Evolutionary conservation across 345 rosid genomes (phyloP).

Genomic region (Arabis alpina): DNA sequence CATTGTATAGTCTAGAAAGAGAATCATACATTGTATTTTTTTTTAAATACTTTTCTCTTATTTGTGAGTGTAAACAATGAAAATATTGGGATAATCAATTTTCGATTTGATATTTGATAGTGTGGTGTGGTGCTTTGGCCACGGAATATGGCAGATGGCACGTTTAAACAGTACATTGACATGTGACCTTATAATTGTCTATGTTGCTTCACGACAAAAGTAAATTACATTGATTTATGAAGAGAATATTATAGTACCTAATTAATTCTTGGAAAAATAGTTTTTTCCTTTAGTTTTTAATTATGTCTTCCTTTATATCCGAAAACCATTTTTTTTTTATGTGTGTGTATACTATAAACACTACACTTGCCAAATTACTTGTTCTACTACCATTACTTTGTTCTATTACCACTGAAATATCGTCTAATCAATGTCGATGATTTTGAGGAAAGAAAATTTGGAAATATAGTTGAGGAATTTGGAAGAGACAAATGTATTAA

Average conservation of each 20-base stretch:
- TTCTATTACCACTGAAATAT: background rate
- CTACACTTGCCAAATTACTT: too few relatives aligned
- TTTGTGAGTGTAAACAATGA: background rate
- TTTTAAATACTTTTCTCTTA: background rate
- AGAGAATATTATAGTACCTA: background rate
- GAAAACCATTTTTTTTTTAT: too few relatives aligned
- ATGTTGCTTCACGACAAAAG: conserved; percentile 31
- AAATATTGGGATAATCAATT: background rate
- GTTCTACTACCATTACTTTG: too few relatives aligned
- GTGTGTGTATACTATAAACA: too few relatives aligned
- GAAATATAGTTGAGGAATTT: background rate
- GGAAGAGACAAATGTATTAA: conserved; percentile 22
- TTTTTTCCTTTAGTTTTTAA: too few relatives aligned
- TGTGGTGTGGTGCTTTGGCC: conserved; percentile 33
- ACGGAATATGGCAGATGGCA: conserved; percentile 38
- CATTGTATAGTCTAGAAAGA: background rate
- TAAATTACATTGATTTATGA: background rate
- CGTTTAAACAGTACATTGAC: conserved; percentile 34
- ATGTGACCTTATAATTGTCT: conserved; percentile 42
- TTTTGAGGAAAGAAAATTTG: conserved; percentile 24
- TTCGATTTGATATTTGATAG: conserved; percentile 14
- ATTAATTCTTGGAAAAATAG: too few relatives aligned
- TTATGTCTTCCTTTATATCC: too few relatives aligned
- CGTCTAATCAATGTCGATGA: conserved; percentile 23
- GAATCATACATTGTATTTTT: background rate